Evolutionary conservation across 257 asterid species (phyloP), one percentile per base, ranked within the genome.

Genomic region (Mitragyna speciosa): DNA sequence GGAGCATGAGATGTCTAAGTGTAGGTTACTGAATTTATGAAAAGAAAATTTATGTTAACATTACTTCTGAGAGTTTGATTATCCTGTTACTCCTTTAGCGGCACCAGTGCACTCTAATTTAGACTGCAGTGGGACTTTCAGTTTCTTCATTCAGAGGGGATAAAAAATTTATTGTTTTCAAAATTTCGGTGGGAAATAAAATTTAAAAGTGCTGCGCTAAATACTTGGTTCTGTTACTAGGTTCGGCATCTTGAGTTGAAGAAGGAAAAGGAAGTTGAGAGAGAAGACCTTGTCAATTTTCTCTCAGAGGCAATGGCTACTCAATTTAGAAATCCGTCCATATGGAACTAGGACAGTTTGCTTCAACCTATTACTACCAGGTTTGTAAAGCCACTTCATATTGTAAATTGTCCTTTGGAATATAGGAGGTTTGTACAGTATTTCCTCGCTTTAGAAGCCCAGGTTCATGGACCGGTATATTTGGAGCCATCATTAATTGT

Each of bases 231-330:
- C 58, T 24, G 45, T 80, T 81, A 77, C 84, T 84, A 95, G 99
- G 97, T 95, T 69, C 93, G 99, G n/a, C 96, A 93, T 89, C 87
- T 95, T 68, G 99, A 95, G 82, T 93, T 89, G 78, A 95, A 92
- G 91, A 95, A 84, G 90, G 99, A 87, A 72, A 95, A 91, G 82
- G 97, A 89, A 85, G 88, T 95, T 16, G 91, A 88, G 83, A 87
- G 92, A 85, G 94, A 85, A 82, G 76, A 74, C 82, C 93, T 95
- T 72, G 88, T 89, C 75, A 92, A 89, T 83, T 95, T 93, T 84
- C 92, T 95, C 65, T 87, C 81, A 36, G 94, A 91, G 83, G 98
- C 96, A 66, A 82, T 92, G 96, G 82, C 92, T 75, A 86, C 95
- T 77, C 97, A 93, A 70, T 95, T 93, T 76, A 89, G 95, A 89